phyloP scores from a whole-genome alignment of 2,329 filamentous ascomycete species.

The Lasiodiplodia gonubiensis region DNA sequence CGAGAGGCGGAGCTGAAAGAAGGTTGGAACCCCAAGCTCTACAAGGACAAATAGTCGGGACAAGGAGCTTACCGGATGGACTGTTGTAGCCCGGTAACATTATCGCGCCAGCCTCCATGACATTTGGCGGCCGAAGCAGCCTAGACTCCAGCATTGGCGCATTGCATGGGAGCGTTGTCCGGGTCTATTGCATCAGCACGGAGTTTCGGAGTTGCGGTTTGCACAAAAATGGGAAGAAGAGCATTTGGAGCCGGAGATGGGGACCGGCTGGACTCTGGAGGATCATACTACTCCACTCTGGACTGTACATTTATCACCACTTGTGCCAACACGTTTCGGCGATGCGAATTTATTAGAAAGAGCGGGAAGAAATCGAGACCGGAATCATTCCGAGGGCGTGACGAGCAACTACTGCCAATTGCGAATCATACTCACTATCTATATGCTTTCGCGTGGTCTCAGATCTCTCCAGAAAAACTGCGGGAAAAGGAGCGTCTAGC shows the following conservation, averaged over 20 bases:
- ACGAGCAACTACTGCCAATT: background rate
- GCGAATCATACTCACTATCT: background rate
- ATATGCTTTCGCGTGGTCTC: background rate
- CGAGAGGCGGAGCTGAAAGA: constrained; percentile 79
- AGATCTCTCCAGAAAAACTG: background rate
- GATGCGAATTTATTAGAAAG: constrained; percentile 10
- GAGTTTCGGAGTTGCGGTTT: constrained; percentile 28
- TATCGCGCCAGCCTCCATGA: background rate
- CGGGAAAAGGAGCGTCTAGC: background rate
- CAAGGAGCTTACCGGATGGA: constrained; percentile 10
- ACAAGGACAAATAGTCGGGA: constrained; percentile 73
- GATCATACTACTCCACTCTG: constrained; percentile 20
- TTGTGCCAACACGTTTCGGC: background rate
- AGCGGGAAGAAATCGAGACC: background rate
- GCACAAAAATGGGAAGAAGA: background rate
- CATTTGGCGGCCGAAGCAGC: background rate
- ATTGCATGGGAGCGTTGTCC: constrained; percentile 19
- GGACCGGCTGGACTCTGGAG: background rate
- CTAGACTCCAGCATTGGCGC: constrained; percentile 19
- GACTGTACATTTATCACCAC: constrained; percentile 21
- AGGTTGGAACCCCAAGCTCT: constrained; percentile 94
- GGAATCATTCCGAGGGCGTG: background rate
- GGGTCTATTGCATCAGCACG: constrained; percentile 30
- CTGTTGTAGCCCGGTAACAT: constrained; percentile 1
- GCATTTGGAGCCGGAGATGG: background rate